Percentiles rank a stretch among this genome's conserved stretches.
Conservation (phyloP, 73 alveolate genomes). For the Blepharisma stoltei region DNA sequence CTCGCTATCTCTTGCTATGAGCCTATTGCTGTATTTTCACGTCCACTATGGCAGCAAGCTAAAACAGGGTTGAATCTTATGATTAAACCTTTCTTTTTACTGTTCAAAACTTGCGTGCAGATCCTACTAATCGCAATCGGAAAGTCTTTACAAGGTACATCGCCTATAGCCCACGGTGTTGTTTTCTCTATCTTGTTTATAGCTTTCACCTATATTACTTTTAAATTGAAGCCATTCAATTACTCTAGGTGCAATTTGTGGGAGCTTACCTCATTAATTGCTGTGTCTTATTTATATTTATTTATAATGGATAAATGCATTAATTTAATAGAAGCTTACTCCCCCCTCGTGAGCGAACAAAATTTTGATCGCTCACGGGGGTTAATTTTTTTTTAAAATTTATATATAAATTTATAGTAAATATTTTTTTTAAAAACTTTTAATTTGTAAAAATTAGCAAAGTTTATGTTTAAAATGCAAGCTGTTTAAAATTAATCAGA, state of each 20-base stretch:
- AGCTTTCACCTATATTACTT: conserved; percentile 7
- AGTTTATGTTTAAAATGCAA: no score
- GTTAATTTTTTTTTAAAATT: no score
- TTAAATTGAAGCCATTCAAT: conserved; percentile 13
- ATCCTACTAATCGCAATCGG: conserved; percentile 21
- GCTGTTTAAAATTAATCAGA: no score
- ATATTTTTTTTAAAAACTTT: no score
- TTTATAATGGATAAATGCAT: no score
- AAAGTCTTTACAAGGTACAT: conserved; percentile 23
- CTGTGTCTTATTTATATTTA: conserved; percentile 17
- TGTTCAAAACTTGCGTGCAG: conserved; percentile 19
- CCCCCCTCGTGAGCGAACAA: no score
- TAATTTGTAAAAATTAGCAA: no score
- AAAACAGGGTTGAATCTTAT: conserved; percentile 22
- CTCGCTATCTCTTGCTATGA: conserved; percentile 20
- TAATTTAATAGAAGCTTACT: no score
- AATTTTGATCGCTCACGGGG: no score
- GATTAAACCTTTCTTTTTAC: conserved; percentile 20
- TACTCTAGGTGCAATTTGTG: conserved; percentile 25
- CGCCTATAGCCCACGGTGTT: conserved; percentile 20
- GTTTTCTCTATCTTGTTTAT: conserved; percentile 13
- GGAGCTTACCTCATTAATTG: conserved; percentile 9
- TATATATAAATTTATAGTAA: no score
- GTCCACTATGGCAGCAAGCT: conserved; percentile 33
- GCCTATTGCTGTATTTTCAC: conserved; percentile 27